Evolutionary conservation across 1,284 basidiomycete species (phyloP), one percentile per base, ranked within the genome.

Genomic region (Vanrija sp.): DNA sequence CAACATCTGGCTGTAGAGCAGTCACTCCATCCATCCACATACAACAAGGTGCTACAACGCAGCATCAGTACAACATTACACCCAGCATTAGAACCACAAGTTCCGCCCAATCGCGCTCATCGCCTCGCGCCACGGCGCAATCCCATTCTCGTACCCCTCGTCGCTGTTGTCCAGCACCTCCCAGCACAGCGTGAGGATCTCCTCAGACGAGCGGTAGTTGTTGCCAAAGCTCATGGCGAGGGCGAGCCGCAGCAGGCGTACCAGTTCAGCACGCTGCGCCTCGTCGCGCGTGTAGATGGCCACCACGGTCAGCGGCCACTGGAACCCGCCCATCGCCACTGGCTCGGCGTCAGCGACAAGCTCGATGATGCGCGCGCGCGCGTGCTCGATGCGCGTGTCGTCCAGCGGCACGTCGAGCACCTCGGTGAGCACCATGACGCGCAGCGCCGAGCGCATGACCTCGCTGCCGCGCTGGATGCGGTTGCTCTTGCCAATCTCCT

Each of bases 121-220:
- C 10, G 57, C 57, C 47, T 59, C 61, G 5, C 61, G 52, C 61
- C 61, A 62, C 14, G 61, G 61, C 5, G 61, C 61, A 26, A 62
- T 62, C 15, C 61, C 61, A 23, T 59, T 52, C 38, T 58, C 49
- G 42, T 62, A 62, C 34, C 34, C 34, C 5, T 26, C 28, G 18
- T 57, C 57, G 46, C 57, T 58, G 23, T 43, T 45, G 38, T 59
- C 57, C 39, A 56, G 38, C 19, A 54, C 52, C 26, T 47, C 51
- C 61, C 61, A 62, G 38, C 61, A 62, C 6, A 52, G 43, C 8
- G 40, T 43, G 18, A 62, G 43, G 42, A 62, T 59, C 39, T 56
- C 57, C n/a, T 57, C 54, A 12, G 57, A 50, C 0, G 47, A 47
- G 15, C 46, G 45, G 28, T 59, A 62, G 7, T 52, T 52, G 4